These are phyloP conservation scores for Sicyos edulis DNA, from an alignment of 306 rosid species.

Conservation along the genomic window DNA sequence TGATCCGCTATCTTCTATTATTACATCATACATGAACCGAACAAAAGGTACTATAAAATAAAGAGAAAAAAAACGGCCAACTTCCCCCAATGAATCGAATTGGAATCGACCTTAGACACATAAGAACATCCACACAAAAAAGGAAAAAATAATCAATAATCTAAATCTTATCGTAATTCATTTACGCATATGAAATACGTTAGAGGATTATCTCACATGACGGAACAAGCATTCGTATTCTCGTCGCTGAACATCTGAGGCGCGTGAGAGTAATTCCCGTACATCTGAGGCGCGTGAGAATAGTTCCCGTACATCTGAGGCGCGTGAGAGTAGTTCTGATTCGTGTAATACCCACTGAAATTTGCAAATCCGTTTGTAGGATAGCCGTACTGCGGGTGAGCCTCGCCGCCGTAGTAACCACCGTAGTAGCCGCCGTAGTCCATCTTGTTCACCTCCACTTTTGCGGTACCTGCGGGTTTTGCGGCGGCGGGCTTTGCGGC, in stretches of 20 bases:
- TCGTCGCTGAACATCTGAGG: constrained; percentile 72
- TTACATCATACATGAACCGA: too few relatives aligned
- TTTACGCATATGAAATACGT: constrained; percentile 10
- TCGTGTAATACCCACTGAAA: constrained; percentile 30
- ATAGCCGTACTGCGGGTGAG: constrained; percentile 24
- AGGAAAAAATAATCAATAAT: neutral
- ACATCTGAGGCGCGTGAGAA: constrained; percentile 18
- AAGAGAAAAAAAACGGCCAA: too few relatives aligned
- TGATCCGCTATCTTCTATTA: too few relatives aligned
- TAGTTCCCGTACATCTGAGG: neutral
- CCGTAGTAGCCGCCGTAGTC: constrained; percentile 46
- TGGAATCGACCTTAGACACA: neutral
- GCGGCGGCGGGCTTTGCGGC: constrained; percentile 17
- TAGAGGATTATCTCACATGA: constrained; percentile 45
- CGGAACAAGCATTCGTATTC: constrained; percentile 78
- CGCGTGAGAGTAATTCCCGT: too few relatives aligned
- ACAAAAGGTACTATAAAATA: too few relatives aligned
- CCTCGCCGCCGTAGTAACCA: constrained; percentile 25
- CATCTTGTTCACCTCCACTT: constrained; percentile 50
- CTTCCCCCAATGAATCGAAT: too few relatives aligned
- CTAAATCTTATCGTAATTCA: neutral
- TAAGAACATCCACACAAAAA: neutral
- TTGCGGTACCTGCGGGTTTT: constrained; percentile 29
- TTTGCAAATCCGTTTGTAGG: constrained; percentile 32
- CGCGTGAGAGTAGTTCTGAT: constrained; percentile 25